Evolutionary conservation across 441 rosid species (phyloP).

Genomic region (Eruca vesicaria): DNA sequence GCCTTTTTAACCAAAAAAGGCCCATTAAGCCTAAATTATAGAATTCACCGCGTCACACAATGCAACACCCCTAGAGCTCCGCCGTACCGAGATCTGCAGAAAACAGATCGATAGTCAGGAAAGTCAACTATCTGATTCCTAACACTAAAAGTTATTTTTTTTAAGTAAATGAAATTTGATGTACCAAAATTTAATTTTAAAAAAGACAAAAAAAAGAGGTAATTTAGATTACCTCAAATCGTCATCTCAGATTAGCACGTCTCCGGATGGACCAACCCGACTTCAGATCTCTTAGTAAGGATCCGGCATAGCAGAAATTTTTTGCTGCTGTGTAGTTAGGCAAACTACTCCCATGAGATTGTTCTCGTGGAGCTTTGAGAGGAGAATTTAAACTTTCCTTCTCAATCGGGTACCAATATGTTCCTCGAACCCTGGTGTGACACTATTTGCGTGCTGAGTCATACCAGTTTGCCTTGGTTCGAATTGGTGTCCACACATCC

Average conservation of each 20-base stretch:
- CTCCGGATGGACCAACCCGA: background rate
- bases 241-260: background rate
- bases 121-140: background rate
- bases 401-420: constrained; percentile 16
- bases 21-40: background rate
- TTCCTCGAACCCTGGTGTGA: background rate
- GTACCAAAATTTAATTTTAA: background rate
- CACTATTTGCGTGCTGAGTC: background rate
- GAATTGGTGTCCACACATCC: constrained; percentile 1
- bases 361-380: background rate
- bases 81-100: background rate
- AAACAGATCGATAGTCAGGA: background rate
- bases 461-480: constrained; percentile 3
- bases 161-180: too few relatives aligned
- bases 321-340: too few relatives aligned
- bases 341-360: background rate
- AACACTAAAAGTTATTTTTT: background rate
- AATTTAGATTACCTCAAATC: background rate
- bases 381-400: background rate
- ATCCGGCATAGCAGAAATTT: background rate
- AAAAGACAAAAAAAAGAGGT: background rate
- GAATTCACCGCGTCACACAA: background rate
- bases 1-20: too few relatives aligned
- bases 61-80: background rate
- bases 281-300: background rate